These are phyloP conservation scores for Pseudofabraea citricarpa DNA, from an alignment of 2,329 filamentous ascomycete genomes.

Conservation along the genomic window DNA sequence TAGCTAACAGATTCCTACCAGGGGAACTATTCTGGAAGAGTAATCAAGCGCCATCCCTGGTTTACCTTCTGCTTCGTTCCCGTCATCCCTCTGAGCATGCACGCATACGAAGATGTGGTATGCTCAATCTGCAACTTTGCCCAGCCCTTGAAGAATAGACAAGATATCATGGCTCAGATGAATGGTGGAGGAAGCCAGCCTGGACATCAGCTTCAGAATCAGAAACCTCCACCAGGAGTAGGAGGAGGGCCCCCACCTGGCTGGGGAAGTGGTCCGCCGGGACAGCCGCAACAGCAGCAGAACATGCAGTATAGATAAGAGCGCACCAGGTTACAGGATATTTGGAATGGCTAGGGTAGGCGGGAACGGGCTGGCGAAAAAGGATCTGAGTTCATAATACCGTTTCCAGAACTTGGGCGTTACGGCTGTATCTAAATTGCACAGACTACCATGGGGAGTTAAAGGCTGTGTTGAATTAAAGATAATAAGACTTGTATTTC, in stretches of 20 bases:
- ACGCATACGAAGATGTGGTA: slow-evolving; percentile 63
- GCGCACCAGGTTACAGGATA: too few species aligned
- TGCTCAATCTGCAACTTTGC: slow-evolving; percentile 75
- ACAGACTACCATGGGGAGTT: too few species aligned
- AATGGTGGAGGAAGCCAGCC: slow-evolving; percentile 18
- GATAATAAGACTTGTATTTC: too few species aligned
- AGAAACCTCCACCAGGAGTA: slow-evolving; percentile 19
- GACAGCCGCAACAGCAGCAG: slow-evolving; percentile 17
- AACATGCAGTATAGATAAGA: slow-evolving; percentile 27
- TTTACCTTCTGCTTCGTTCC: slow-evolving; percentile 79
- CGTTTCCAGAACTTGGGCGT: too few species aligned
- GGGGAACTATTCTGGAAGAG: slow-evolving; percentile 56
- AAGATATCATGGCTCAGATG: slow-evolving; percentile 23
- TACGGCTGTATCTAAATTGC: too few species aligned
- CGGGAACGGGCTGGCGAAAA: too few species aligned
- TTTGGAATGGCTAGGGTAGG: too few species aligned
- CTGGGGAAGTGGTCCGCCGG: slow-evolving; percentile 5
- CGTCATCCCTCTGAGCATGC: slow-evolving; percentile 64
- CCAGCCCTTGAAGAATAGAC: slow-evolving; percentile 51
- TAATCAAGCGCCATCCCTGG: slow-evolving; percentile 63
- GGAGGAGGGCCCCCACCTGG: slow-evolving; percentile 17
- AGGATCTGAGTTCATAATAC: too few species aligned
- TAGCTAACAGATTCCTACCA: slow-evolving; percentile 5
- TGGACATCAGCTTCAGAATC: slow-evolving; percentile 18
- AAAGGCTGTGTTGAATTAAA: too few species aligned